Percentiles rank a stretch among this genome's conserved stretches.
phyloP scores from a whole-genome alignment of 495 filamentous ascomycete genomes.

The Aspergillus steynii region DNA sequence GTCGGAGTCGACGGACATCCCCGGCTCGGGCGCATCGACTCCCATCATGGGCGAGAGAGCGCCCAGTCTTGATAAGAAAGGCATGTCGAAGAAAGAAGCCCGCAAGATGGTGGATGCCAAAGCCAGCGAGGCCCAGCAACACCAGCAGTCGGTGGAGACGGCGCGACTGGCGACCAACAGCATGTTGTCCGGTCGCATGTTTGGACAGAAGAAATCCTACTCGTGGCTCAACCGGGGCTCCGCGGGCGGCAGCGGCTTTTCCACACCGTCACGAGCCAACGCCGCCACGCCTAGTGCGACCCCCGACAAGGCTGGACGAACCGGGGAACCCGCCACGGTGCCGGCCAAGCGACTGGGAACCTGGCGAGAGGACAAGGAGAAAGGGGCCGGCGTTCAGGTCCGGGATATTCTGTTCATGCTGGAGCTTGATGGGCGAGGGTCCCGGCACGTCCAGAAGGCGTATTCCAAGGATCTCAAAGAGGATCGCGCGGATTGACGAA shows the following conservation, averaged over 20 bases:
- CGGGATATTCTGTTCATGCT: conserved; percentile 53
- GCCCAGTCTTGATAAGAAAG: conserved; percentile 54
- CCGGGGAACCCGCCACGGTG: conserved; percentile 30
- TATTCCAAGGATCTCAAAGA: conserved; percentile 48
- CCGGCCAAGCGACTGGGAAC: conserved; percentile 41
- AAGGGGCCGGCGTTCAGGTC: conserved; percentile 48
- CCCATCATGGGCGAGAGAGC: conserved; percentile 40
- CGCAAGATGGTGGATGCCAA: conserved; percentile 52
- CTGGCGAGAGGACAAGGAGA: conserved; percentile 51
- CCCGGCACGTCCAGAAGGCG: conserved; percentile 46
- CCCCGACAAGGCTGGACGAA: conserved; percentile 32
- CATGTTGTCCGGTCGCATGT: conserved; percentile 46
- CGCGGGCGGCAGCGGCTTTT: conserved; percentile 40
- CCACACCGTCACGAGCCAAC: conserved; percentile 38
- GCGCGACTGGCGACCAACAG: conserved; percentile 47
- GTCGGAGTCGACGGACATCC: conserved; percentile 37
- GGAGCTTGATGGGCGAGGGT: conserved; percentile 48
- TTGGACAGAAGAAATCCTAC: conserved; percentile 48
- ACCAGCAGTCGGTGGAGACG: conserved; percentile 51
- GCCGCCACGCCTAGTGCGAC: conserved; percentile 35
- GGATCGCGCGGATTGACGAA: conserved; percentile 35
- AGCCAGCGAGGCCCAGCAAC: conserved; percentile 51
- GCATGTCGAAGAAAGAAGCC: conserved; percentile 54
- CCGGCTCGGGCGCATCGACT: conserved; percentile 45
- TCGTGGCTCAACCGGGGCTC: conserved; percentile 44